Evolutionary conservation across 805 yeast genomes (phyloP).

Genomic region (Candida jianshihensis): DNA sequence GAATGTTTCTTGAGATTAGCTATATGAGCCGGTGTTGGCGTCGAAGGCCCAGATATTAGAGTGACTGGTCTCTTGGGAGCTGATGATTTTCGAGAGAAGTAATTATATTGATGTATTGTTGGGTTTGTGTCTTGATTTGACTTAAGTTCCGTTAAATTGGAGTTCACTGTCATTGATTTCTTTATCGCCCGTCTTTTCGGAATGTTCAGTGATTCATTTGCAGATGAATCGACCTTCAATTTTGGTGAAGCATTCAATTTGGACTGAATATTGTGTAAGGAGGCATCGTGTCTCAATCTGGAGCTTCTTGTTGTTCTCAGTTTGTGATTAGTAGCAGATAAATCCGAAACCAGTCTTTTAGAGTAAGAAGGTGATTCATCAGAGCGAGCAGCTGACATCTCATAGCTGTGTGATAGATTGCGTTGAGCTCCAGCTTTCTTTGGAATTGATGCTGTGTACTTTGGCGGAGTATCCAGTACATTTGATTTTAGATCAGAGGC

Average conservation of each 20-base stretch:
- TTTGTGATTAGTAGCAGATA: slow-evolving; percentile 1
- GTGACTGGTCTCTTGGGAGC: background rate
- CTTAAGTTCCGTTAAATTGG: slow-evolving; percentile 10
- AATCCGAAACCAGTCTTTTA: slow-evolving; percentile 11
- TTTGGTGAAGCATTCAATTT: background rate
- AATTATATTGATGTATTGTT: background rate
- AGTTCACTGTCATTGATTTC: slow-evolving; percentile 16
- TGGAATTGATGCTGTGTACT: too few species aligned
- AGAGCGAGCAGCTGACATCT: too few species aligned
- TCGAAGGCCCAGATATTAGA: background rate
- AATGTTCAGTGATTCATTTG: slow-evolving; percentile 2
- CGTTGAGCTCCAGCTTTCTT: background rate
- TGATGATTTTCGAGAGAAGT: background rate
- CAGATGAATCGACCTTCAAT: background rate
- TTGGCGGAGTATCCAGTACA: background rate
- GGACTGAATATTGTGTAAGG: slow-evolving; percentile 7
- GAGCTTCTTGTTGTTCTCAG: slow-evolving; percentile 15
- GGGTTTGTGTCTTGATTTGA: background rate
- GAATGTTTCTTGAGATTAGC: background rate
- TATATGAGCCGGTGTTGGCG: background rate
- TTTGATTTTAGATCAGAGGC: slow-evolving; percentile 13
- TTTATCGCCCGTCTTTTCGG: slow-evolving; percentile 12
- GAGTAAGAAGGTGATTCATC: too few species aligned
- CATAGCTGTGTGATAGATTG: background rate
- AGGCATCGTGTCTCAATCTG: slow-evolving; percentile 14